Conservation (phyloP, 164 flowering plant species). For the Houttuynia cordata region DNA sequence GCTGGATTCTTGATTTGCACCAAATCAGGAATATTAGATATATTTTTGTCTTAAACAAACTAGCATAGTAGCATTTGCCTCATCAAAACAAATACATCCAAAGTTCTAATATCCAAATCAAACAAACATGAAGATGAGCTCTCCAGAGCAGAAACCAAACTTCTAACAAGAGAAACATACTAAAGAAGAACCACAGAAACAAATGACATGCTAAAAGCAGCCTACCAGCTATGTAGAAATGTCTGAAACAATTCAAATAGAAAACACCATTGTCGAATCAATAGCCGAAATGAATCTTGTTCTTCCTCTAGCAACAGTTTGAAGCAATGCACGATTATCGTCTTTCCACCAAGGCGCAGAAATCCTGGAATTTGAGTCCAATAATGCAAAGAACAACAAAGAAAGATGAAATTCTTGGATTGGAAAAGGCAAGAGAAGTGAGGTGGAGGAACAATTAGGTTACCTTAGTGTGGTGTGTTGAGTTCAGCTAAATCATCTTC, state of each 20-base stretch:
- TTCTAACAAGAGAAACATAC: background rate
- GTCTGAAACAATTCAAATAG: too few species aligned
- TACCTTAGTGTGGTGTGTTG: slow-evolving; percentile 2
- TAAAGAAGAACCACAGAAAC: background rate
- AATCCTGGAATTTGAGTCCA: background rate
- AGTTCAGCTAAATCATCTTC: slow-evolving; percentile 21
- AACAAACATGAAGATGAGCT: slow-evolving; percentile 1
- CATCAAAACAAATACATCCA: background rate
- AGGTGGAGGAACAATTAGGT: background rate
- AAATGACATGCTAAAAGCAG: background rate
- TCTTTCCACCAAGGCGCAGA: background rate
- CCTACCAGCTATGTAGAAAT: background rate
- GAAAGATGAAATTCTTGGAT: background rate
- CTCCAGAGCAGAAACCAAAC: slow-evolving; percentile 1
- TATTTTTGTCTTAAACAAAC: background rate
- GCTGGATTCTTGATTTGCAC: background rate
- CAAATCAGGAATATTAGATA: background rate
- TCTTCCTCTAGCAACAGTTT: background rate
- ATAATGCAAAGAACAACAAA: background rate
- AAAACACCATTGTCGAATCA: background rate
- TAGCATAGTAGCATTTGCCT: background rate
- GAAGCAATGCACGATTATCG: background rate
- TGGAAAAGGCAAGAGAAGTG: background rate
- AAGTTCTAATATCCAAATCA: background rate
- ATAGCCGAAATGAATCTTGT: background rate